Percentiles rank a stretch among this genome's conserved stretches.
phyloP scores from a whole-genome alignment of 2,329 filamentous ascomycete species.

The Fusarium liriodendri region DNA sequence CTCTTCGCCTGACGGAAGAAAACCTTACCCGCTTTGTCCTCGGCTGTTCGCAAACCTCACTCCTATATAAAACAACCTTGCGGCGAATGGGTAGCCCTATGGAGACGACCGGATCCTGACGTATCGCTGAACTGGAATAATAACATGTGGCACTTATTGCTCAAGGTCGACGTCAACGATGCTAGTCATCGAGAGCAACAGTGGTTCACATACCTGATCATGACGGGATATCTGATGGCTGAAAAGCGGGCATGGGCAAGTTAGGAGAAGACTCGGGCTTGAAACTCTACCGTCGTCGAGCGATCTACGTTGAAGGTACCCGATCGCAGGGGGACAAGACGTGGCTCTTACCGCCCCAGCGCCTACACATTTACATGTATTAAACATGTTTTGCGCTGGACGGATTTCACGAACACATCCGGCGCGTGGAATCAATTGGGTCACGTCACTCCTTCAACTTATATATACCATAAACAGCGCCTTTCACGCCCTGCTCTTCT shows the following conservation, averaged over 20 bases:
- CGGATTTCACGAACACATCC: background rate
- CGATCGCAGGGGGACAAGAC: background rate
- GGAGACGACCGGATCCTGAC: background rate
- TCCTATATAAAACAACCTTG: background rate
- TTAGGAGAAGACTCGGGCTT: background rate
- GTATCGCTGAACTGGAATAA: background rate
- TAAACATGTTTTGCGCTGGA: background rate
- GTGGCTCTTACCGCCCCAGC: background rate
- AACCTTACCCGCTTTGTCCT: background rate
- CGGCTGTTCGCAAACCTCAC: background rate
- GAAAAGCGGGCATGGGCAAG: background rate
- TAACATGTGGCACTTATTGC: background rate
- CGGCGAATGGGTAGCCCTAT: background rate
- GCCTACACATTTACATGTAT: background rate
- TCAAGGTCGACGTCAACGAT: background rate
- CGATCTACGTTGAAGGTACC: background rate
- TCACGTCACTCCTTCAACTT: background rate
- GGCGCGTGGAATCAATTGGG: background rate
- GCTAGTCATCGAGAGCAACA: background rate
- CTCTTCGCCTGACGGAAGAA: fast-evolving
- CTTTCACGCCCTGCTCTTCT: background rate
- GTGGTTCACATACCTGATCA: background rate
- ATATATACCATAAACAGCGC: background rate
- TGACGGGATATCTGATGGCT: fast-evolving
- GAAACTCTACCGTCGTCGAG: background rate